Evolutionary conservation across 257 asterid species (phyloP).

Genomic region (Echium plantagineum): DNA sequence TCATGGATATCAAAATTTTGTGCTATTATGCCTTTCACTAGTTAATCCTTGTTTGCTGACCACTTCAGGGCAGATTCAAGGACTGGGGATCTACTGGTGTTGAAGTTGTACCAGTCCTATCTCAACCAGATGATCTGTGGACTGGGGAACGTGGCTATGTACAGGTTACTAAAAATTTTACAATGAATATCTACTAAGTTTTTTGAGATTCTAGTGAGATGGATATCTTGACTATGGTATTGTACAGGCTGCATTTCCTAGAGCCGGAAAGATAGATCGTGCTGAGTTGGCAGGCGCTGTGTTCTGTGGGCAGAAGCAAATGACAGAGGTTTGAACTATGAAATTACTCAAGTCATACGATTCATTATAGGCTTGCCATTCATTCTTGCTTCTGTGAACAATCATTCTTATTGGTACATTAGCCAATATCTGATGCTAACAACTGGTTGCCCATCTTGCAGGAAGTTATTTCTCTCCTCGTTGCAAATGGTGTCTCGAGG

Average conservation of each 20-base stretch:
- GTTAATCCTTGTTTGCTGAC: conserved; percentile 1
- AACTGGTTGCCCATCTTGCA: conserved; percentile 22
- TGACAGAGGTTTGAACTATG: conserved; percentile 60
- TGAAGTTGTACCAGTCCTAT: conserved; percentile 61
- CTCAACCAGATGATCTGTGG: conserved; percentile 78
- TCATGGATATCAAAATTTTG: background rate
- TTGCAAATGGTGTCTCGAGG: conserved; percentile 55
- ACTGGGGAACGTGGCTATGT: conserved; percentile 69
- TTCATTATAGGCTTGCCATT: background rate
- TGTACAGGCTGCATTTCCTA: conserved; percentile 72
- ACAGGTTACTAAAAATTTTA: conserved; percentile 36
- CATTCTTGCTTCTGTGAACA: too few relatives aligned
- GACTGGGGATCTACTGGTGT: conserved; percentile 76
- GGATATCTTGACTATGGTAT: conserved; percentile 11
- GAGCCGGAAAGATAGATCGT: conserved; percentile 43
- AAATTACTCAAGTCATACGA: background rate
- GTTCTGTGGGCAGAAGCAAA: conserved; percentile 81
- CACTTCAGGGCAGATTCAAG: conserved; percentile 60
- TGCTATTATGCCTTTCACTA: background rate
- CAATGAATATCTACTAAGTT: background rate
- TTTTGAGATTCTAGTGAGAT: conserved; percentile 1
- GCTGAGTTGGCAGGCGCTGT: conserved; percentile 70
- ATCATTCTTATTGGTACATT: background rate
- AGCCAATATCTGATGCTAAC: background rate
- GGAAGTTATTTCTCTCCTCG: conserved; percentile 82